Conservation (phyloP, 306 rosid species). For the Corylus americana region DNA sequence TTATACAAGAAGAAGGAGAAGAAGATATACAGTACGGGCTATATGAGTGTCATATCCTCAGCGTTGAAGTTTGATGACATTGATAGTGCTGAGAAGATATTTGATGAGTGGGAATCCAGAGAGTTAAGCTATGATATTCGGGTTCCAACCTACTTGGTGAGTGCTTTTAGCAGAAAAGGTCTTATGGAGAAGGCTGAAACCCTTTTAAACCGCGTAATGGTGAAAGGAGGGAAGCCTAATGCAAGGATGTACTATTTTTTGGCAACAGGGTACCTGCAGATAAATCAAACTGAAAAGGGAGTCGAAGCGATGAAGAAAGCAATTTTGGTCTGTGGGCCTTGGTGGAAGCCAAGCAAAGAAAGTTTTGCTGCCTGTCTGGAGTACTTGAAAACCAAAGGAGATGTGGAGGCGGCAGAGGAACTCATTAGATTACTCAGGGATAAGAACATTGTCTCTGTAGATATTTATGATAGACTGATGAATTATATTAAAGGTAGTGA, state of each 20-base stretch:
- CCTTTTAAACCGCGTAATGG: constrained; percentile 13
- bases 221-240: constrained; percentile 5
- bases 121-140: constrained; percentile 20
- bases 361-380: constrained; percentile 22
- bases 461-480: constrained; percentile 14
- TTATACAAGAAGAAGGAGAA: constrained; percentile 12
- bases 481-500: constrained; percentile 10
- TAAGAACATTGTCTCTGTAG: constrained; percentile 5
- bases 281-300: constrained; percentile 17
- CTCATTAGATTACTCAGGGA: constrained; percentile 9
- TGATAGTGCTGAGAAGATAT: constrained; percentile 35
- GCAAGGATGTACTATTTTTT: constrained; percentile 10
- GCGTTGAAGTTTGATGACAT: constrained; percentile 21
- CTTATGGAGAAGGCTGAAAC: constrained; percentile 28
- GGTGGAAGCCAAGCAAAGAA: constrained; percentile 17
- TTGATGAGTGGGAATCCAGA: constrained; percentile 36
- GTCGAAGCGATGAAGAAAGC: constrained; percentile 23
- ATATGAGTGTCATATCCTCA: constrained; percentile 18
- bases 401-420: constrained; percentile 24
- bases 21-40: constrained; percentile 14
- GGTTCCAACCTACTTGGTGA: constrained; percentile 26
- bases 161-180: constrained; percentile 29
- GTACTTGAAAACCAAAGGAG: constrained; percentile 22
- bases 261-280: constrained; percentile 10
- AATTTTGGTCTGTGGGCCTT: not conserved